These are phyloP conservation scores for Gautieria morchelliformis DNA, from an alignment of 768 basidiomycete genomes.

Conservation along the genomic window DNA sequence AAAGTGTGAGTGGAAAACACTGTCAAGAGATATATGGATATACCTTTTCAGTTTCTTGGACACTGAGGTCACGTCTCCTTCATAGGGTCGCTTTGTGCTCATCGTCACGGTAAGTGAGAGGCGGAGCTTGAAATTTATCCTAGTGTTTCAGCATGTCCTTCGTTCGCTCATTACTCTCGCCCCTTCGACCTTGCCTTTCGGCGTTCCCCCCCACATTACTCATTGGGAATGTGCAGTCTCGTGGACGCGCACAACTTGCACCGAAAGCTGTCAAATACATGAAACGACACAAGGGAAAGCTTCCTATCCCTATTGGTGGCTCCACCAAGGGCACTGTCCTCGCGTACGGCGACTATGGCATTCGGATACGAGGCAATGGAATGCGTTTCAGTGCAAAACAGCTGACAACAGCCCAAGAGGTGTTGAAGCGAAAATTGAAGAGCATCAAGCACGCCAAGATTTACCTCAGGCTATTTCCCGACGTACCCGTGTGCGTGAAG, in stretches of 20 bases:
- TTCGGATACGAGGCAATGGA: constrained; percentile 78
- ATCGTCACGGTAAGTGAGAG: not conserved
- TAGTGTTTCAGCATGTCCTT: not conserved
- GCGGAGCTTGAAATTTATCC: not conserved
- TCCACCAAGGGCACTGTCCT: constrained; percentile 90
- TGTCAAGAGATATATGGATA: constrained; percentile 11
- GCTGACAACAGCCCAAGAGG: constrained; percentile 76
- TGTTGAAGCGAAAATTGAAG: constrained; percentile 85
- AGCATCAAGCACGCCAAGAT: constrained; percentile 81
- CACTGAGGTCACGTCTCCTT: constrained; percentile 3
- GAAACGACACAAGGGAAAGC: constrained; percentile 84
- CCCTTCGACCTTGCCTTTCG: constrained; percentile 4
- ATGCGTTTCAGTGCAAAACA: constrained; percentile 82
- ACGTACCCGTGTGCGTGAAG: constrained; percentile 96
- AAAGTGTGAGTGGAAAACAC: constrained; percentile 7
- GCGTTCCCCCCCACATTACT: not conserved
- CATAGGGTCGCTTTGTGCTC: constrained; percentile 8
- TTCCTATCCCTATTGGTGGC: constrained; percentile 81
- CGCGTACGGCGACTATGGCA: constrained; percentile 85
- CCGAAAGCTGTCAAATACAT: constrained; percentile 77
- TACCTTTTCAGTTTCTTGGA: constrained; percentile 43
- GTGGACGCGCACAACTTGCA: constrained; percentile 52
- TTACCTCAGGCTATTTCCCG: constrained; percentile 86
- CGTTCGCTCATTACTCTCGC: constrained; percentile 7
- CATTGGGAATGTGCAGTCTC: not conserved